phyloP scores from a whole-genome alignment of 805 yeast species.

The Torulaspora indica region DNA sequence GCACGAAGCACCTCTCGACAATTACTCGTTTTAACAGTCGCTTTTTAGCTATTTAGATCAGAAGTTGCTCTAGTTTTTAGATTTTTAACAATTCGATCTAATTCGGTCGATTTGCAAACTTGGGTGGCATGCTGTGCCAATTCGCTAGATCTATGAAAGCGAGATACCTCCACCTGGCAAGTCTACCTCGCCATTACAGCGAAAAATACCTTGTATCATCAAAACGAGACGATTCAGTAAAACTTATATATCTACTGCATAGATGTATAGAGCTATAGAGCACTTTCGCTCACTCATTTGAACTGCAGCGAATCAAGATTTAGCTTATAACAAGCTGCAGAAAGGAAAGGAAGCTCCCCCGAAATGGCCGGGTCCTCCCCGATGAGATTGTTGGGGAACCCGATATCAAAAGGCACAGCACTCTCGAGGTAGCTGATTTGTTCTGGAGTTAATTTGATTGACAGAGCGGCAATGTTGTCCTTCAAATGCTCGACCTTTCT shows the following conservation, averaged over 20 bases:
- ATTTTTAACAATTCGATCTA: no score
- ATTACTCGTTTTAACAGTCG: constrained; percentile 8
- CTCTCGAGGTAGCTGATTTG: constrained; percentile 15
- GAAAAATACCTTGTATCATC: no score
- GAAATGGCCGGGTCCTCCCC: constrained; percentile 16
- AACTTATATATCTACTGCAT: no score
- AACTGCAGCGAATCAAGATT: background rate
- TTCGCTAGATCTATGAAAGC: no score
- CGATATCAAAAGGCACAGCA: constrained; percentile 16
- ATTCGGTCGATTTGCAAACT: no score
- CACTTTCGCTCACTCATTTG: no score
- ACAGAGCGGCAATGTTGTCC: constrained; percentile 19
- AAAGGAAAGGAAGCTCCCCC: constrained; percentile 3
- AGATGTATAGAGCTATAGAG: no score
- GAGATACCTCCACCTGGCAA: no score
- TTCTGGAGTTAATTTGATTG: constrained; percentile 14
- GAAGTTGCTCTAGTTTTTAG: background rate
- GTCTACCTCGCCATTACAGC: no score
- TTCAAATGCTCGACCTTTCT: constrained; percentile 21
- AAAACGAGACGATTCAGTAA: no score
- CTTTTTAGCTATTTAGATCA: background rate
- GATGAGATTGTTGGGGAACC: constrained; percentile 17
- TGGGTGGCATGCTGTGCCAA: no score
- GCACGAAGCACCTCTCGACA: constrained; percentile 23
- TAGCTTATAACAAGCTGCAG: constrained; percentile 4